A percentile compares a stretch with the other conserved stretches of the same genome.
Evolutionary conservation across 805 yeast species (phyloP).

Genomic region (Candida namnaoensis): DNA sequence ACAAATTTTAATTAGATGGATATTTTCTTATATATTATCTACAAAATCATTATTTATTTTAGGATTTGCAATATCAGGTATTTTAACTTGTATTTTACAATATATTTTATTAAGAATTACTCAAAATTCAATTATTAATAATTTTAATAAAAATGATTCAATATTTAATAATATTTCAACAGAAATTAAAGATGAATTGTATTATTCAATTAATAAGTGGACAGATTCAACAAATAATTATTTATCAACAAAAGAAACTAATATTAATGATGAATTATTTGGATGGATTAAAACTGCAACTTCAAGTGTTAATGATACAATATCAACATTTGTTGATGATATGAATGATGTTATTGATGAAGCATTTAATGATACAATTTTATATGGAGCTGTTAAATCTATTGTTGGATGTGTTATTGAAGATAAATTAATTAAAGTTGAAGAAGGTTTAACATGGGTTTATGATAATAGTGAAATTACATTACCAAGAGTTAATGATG

Average conservation of each 20-base stretch:
- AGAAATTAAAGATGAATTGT: slow-evolving; percentile 14
- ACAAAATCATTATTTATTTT: slow-evolving; percentile 41
- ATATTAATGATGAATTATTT: slow-evolving; percentile 55
- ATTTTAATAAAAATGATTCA: not conserved
- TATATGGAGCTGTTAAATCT: slow-evolving; percentile 52
- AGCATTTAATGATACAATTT: slow-evolving; percentile 60
- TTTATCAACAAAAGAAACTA: slow-evolving; percentile 36
- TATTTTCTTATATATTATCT: slow-evolving; percentile 37
- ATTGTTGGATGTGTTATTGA: slow-evolving; percentile 78
- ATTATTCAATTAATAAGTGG: slow-evolving; percentile 37
- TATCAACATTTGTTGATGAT: slow-evolving; percentile 43
- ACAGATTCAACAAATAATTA: slow-evolving; percentile 45
- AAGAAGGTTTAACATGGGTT: slow-evolving; percentile 75
- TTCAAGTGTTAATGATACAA: slow-evolving; percentile 47
- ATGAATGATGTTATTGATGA: slow-evolving; percentile 51
- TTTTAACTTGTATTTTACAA: slow-evolving; percentile 47
- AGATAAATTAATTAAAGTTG: slow-evolving; percentile 55
- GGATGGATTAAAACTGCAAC: slow-evolving; percentile 59
- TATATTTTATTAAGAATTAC: slow-evolving; percentile 30
- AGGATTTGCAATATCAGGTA: slow-evolving; percentile 47
- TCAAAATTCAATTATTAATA: slow-evolving; percentile 6
- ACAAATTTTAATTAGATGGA: slow-evolving; percentile 24
- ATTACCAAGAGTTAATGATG: slow-evolving; percentile 42
- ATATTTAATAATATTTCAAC: slow-evolving; percentile 4
- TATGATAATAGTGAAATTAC: slow-evolving; percentile 49